A percentile compares a stretch with the other conserved stretches of the same genome.
Conservation (phyloP, 1,284 basidiomycete species). For the Mycena sp. region DNA sequence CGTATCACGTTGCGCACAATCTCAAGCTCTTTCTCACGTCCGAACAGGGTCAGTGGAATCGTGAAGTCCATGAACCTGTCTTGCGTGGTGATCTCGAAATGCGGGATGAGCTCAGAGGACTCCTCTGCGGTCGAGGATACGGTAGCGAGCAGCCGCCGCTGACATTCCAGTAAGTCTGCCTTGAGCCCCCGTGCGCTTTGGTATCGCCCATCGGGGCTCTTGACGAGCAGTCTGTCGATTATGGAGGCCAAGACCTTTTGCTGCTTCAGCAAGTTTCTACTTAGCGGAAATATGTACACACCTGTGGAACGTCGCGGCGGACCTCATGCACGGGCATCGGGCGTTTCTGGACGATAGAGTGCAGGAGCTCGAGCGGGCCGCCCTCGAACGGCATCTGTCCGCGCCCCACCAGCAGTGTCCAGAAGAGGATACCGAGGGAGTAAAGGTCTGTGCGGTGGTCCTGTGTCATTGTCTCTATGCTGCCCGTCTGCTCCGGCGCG, state of each 20-base stretch:
- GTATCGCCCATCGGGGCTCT: conserved; percentile 73
- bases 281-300: conserved; percentile 41
- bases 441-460: conserved; percentile 80
- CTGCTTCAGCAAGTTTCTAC: not conserved
- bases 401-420: conserved; percentile 74
- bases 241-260: conserved; percentile 60
- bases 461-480: conserved; percentile 74
- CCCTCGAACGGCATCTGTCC: conserved; percentile 80
- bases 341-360: conserved; percentile 75
- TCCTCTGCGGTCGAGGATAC: conserved; percentile 68
- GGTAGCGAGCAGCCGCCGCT: conserved; percentile 66
- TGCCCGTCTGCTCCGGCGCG: conserved; percentile 79
- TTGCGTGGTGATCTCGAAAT: conserved; percentile 70
- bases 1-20: conserved; percentile 72
- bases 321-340: conserved; percentile 81
- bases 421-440: conserved; percentile 76
- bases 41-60: conserved; percentile 75
- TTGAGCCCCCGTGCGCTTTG: conserved; percentile 78
- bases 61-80: conserved; percentile 78
- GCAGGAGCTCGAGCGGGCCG: conserved; percentile 72
- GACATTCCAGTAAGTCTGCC: conserved; percentile 73
- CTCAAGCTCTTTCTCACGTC: conserved; percentile 76
- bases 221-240: conserved; percentile 74
- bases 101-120: conserved; percentile 73
- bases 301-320: conserved; percentile 76